A percentile compares a stretch with the other conserved stretches of the same genome.
Evolutionary conservation across 2,329 filamentous ascomycete genomes (phyloP).

Genomic region (Fusarium dimerum): DNA sequence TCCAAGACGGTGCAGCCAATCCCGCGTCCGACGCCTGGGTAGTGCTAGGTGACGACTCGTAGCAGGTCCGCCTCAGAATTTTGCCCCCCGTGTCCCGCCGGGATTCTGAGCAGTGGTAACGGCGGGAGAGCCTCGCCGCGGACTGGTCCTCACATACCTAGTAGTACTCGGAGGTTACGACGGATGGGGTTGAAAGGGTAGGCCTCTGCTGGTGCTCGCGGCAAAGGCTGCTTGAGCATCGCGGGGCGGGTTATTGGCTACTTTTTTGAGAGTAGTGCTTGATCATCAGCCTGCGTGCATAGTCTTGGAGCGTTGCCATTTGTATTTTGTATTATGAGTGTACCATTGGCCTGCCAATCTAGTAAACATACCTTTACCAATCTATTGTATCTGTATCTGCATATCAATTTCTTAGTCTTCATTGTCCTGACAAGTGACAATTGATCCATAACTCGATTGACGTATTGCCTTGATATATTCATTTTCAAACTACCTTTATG

Average conservation of each 20-base stretch:
- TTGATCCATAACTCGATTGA: no score
- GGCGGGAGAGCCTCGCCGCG: constrained; percentile 35
- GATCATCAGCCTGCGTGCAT: constrained; percentile 22
- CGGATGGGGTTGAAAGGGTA: constrained; percentile 13
- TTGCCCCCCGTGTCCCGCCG: constrained; percentile 29
- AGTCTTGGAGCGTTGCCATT: constrained; percentile 19
- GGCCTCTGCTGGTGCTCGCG: constrained; percentile 26
- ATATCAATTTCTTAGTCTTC: neutral
- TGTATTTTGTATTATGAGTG: constrained; percentile 6
- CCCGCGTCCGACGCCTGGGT: constrained; percentile 41
- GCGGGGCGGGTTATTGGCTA: neutral
- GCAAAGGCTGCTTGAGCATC: constrained; percentile 28
- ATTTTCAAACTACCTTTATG: no score
- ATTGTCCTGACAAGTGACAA: no score
- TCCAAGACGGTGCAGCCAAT: constrained; percentile 30
- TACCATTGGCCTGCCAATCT: neutral
- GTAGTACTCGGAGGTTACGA: constrained; percentile 12
- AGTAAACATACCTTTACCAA: no score
- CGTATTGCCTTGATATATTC: no score
- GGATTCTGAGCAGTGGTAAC: constrained; percentile 28
- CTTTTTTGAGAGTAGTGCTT: constrained; percentile 9
- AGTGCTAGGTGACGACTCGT: constrained; percentile 48
- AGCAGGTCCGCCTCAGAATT: constrained; percentile 42
- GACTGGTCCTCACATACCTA: constrained; percentile 41
- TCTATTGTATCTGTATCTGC: neutral